Conservation (phyloP, 192 early-diverging fungal genomes). For the Coemansia sp. region DNA sequence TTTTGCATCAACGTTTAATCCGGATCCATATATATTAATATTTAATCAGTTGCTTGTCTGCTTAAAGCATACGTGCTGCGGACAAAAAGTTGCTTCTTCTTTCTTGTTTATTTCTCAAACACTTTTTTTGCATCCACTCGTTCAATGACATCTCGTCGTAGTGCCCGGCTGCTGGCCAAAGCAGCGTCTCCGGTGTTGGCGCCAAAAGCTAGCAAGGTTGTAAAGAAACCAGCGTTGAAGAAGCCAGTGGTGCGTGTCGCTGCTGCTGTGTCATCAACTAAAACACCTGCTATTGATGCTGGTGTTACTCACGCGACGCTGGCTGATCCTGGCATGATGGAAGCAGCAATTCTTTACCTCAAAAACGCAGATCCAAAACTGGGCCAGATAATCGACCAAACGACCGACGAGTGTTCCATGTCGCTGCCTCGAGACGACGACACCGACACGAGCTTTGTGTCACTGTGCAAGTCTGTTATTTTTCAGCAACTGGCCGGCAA, state of each 20-base stretch:
- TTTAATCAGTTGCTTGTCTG: no score
- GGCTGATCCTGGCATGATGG: constrained; percentile 17
- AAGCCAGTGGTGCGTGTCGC: neutral
- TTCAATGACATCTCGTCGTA: constrained; percentile 23
- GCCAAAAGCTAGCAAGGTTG: constrained; percentile 2
- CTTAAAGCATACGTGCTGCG: neutral
- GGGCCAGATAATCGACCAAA: constrained; percentile 41
- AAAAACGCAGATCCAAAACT: constrained; percentile 51
- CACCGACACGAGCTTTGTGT: constrained; percentile 34
- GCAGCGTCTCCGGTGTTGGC: neutral
- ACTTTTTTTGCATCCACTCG: neutral
- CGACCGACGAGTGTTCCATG: constrained; percentile 25
- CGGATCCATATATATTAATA: no score
- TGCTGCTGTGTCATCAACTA: neutral
- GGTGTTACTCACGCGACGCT: constrained; percentile 9
- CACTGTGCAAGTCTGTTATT: constrained; percentile 57
- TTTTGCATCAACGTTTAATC: no score
- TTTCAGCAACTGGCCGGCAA: constrained; percentile 74
- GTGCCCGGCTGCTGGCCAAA: constrained; percentile 34
- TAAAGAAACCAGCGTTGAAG: neutral
- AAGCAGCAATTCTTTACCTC: constrained; percentile 43
- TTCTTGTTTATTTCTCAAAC: neutral
- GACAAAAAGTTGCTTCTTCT: neutral
- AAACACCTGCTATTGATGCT: neutral
- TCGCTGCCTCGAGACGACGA: constrained; percentile 25